These are phyloP conservation scores for Hericium alpestre DNA, from an alignment of 768 basidiomycete species.

Conservation along the genomic window DNA sequence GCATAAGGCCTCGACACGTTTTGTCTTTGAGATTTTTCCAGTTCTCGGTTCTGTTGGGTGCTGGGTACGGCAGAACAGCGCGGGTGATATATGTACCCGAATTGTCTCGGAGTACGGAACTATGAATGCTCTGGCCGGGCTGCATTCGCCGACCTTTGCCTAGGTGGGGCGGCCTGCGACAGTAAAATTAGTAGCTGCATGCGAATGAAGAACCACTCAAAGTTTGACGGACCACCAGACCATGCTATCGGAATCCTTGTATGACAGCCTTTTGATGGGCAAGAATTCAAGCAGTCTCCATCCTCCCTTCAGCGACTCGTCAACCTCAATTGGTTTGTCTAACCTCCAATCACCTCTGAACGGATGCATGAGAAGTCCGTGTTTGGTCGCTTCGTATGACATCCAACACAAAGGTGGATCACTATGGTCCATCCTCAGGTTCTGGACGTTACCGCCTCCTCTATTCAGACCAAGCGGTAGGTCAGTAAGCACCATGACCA, in stretches of 20 bases:
- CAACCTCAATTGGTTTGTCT: neutral
- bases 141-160: neutral
- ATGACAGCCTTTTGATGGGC: neutral
- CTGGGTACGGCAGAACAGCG: neutral
- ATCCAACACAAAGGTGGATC: slow-evolving; percentile 17
- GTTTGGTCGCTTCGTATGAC: slow-evolving; percentile 14
- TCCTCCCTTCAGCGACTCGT: neutral
- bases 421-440: slow-evolving; percentile 12
- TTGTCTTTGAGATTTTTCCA: neutral
- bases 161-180: neutral
- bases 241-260: neutral
- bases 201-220: too few species aligned
- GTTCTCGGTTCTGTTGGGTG: neutral
- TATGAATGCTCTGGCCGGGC: neutral
- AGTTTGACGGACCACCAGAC: neutral
- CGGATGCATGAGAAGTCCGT: slow-evolving; percentile 9
- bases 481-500: neutral
- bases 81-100: neutral
- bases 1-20: too few species aligned
- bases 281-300: neutral
- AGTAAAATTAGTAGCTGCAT: too few species aligned
- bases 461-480: neutral
- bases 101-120: neutral
- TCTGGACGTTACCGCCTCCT: slow-evolving; percentile 1
- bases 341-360: slow-evolving; percentile 1